phyloP scores from a whole-genome alignment of 73 alveolate species.

The Loxodes magnus region DNA sequence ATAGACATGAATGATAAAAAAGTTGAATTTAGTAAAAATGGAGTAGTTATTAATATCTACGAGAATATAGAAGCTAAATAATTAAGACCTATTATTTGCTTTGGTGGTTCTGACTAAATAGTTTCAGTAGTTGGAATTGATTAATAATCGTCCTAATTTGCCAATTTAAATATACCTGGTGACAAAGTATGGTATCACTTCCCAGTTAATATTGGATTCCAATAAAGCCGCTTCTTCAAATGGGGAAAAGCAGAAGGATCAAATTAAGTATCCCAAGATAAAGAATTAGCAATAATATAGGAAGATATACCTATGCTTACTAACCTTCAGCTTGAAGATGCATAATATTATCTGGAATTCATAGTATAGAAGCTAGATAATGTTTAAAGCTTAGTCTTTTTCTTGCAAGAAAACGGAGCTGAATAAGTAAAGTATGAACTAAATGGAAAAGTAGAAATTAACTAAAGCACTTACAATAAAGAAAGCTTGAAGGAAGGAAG shows the following conservation, averaged over 20 bases:
- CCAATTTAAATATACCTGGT: background rate
- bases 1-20: slow-evolving; percentile 5
- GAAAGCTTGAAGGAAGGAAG: too few species aligned
- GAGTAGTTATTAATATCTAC: background rate
- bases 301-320: background rate
- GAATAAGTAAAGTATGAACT: too few species aligned
- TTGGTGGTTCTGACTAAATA: slow-evolving; percentile 9
- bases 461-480: too few species aligned
- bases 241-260: slow-evolving; percentile 9
- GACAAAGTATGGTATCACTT: slow-evolving; percentile 4
- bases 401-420: too few species aligned
- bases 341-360: background rate
- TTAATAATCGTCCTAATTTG: background rate
- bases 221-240: slow-evolving; percentile 4
- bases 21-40: background rate
- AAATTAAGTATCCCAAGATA: background rate
- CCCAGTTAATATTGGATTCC: slow-evolving; percentile 13
- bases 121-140: slow-evolving; percentile 6
- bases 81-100: slow-evolving; percentile 6
- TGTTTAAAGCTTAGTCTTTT: background rate
- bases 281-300: background rate
- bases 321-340: background rate
- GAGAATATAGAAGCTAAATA: slow-evolving; percentile 4
- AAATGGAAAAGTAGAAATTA: too few species aligned
- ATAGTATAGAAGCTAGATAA: background rate